These are phyloP conservation scores for Penicillium angulare DNA, from an alignment of 495 filamentous ascomycete species.

Conservation along the genomic window DNA sequence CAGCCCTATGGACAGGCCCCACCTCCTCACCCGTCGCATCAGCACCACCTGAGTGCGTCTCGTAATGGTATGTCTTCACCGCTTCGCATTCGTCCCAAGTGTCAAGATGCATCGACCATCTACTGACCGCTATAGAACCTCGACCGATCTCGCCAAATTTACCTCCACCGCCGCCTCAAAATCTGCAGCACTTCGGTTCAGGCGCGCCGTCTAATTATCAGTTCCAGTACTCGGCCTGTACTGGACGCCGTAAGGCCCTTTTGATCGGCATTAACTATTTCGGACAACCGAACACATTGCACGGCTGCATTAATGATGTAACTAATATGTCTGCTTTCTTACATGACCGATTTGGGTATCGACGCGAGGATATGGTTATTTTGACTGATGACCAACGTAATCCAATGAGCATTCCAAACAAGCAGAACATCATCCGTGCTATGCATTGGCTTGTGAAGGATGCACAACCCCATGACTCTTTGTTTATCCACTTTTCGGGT, in stretches of 20 bases:
- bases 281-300: constrained; percentile 79
- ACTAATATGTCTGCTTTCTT: constrained; percentile 94
- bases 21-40: constrained; percentile 12
- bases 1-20: constrained; percentile 8
- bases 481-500: constrained; percentile 97
- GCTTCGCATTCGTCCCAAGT: background rate
- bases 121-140: constrained; percentile 6
- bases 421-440: constrained; percentile 88
- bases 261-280: constrained; percentile 98
- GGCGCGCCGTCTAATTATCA: constrained; percentile 77
- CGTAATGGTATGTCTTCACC: constrained; percentile 12
- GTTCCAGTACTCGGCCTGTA: constrained; percentile 90
- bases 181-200: constrained; percentile 59
- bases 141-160: constrained; percentile 20
- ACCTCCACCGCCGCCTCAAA: constrained; percentile 40
- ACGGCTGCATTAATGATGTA: constrained; percentile 97
- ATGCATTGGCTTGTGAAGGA: constrained; percentile 99
- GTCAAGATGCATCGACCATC: background rate
- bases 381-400: constrained; percentile 95
- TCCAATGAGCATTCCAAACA: constrained; percentile 90
- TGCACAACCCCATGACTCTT: constrained; percentile 88
- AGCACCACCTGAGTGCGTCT: constrained; percentile 7
- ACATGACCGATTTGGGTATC: constrained; percentile 80
- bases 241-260: constrained; percentile 84
- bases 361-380: constrained; percentile 96